Evolutionary conservation across 768 basidiomycete genomes (phyloP), one percentile per base, ranked within the genome.

Genomic region (Lactarius vividus): DNA sequence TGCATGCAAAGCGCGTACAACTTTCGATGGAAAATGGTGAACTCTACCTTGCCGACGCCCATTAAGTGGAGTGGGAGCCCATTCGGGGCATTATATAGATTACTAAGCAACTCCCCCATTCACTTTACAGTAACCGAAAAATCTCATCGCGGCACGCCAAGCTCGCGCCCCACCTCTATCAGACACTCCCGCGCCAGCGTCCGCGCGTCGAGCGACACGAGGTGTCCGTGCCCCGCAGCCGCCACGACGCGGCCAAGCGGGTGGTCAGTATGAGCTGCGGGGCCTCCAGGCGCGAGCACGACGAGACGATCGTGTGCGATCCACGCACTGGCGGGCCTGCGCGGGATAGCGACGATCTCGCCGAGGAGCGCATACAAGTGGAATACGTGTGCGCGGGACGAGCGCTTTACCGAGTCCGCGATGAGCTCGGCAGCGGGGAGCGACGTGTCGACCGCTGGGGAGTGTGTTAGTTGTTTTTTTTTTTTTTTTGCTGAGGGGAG

Each of bases 331-430:
- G 94, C 91, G 15, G 86, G 80, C 70, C 82, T 84, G 33, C 87
- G 80, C 0, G 89, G 85, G 62, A 88, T 83, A 2, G 92, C 86
- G 9, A 84, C 88, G 56, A 96, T 88, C 71, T 94, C 88, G 70
- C 90, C 89, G 4, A 97, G 75, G 2, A 91, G 77, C 0, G 85
- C 78, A 72, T 96, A 96, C 64, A 96, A 88, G 73, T 94, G 88
- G 82, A 96, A 96, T 13, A 98, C 78, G 71, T 96, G 95, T 0
- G 90, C 94, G 18, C 86, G 82, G 0, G 85, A 75, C 1, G 95
- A 95, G 1, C 91, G 85, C 69, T 85, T 85, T 15, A 89, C 84
- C 0, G 89, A 84, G 65, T 93, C 87, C 0, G 87, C 80, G 26
- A 96, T 81, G 3, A 91, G 78, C 15, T 78, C 77, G 15, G 84